phyloP scores from a whole-genome alignment of 192 early-diverging fungal genomes.

The Linnemannia hyalina region DNA sequence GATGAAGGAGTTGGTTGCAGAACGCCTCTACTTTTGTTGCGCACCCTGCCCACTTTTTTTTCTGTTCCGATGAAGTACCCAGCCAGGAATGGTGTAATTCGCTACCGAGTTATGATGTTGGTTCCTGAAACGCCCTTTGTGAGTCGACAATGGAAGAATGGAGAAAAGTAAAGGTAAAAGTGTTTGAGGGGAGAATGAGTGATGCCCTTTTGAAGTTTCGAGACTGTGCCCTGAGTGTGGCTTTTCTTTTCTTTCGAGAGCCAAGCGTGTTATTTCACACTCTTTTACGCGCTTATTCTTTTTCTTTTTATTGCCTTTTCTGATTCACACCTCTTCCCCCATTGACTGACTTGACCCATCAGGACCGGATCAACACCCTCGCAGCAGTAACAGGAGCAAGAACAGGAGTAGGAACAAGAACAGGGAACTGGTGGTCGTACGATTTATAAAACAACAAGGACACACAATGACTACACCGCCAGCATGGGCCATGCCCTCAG shows the following conservation, averaged over 20 bases:
- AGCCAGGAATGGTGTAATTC: neutral
- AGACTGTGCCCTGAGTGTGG: neutral
- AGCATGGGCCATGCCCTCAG: constrained; percentile 17
- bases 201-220: neutral
- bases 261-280: neutral
- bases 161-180: neutral
- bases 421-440: neutral
- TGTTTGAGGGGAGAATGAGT: neutral
- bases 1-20: neutral
- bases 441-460: neutral
- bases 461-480: neutral
- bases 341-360: neutral
- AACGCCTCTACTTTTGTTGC: neutral
- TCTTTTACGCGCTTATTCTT: neutral
- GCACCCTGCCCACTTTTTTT: neutral
- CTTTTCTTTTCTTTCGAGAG: neutral
- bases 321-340: neutral
- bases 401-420: neutral
- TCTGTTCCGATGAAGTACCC: neutral
- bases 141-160: neutral
- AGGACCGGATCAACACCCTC: neutral
- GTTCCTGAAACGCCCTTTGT: neutral
- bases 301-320: neutral
- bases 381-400: neutral
- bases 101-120: neutral